A percentile compares a stretch with the other conserved stretches of the same genome.
Evolutionary conservation across 2,329 filamentous ascomycete genomes (phyloP).

Genomic region (Colletotrichum chlorophyti): DNA sequence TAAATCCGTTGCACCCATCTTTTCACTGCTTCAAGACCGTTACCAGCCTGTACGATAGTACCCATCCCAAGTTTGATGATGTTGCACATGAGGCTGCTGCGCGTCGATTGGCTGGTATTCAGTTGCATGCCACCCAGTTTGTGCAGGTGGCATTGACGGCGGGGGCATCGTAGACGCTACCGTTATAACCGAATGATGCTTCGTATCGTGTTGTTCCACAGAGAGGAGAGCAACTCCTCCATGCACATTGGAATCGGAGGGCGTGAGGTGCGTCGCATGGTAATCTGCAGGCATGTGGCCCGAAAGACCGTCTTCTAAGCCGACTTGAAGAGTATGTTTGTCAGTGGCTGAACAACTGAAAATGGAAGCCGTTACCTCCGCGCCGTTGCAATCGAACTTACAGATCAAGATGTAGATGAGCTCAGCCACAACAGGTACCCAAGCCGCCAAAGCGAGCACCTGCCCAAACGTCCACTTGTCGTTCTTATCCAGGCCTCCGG

Average conservation of each 20-base stretch:
- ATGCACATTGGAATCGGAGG: conserved; percentile 3
- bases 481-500: conserved; percentile 31
- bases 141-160: neutral
- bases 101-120: conserved; percentile 3
- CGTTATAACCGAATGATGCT: neutral
- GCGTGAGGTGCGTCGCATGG: conserved; percentile 6
- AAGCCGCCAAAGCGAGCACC: conserved; percentile 37
- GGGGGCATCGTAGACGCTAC: neutral
- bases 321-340: neutral
- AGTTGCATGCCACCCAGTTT: neutral
- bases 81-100: neutral
- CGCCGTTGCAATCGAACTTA: conserved; percentile 29
- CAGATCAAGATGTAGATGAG: conserved; percentile 35
- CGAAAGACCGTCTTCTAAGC: conserved; percentile 21
- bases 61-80: conserved; percentile 2
- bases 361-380: neutral
- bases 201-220: conserved; percentile 6
- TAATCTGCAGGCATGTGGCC: conserved; percentile 25
- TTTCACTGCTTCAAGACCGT: neutral
- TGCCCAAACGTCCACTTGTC: conserved; percentile 40
- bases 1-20: too few species aligned
- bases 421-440: conserved; percentile 37
- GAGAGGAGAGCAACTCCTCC: conserved; percentile 15
- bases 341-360: neutral
- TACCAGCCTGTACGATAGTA: conserved; percentile 4